phyloP scores from a whole-genome alignment of 148 eudicot species.

The Chenopodium album region DNA sequence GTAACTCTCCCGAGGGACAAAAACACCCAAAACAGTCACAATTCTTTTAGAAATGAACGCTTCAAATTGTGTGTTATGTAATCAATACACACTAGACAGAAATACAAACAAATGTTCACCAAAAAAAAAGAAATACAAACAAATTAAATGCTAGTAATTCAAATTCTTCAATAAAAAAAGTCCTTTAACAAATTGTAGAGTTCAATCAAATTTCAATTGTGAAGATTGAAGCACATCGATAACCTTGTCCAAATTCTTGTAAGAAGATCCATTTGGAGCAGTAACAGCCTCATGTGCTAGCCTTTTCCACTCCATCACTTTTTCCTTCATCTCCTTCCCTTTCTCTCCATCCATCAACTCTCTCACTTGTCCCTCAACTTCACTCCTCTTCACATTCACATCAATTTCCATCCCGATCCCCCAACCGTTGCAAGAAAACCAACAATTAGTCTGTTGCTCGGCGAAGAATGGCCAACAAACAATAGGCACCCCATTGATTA shows the following conservation, averaged over 20 bases:
- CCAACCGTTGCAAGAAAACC: slow-evolving; percentile 34
- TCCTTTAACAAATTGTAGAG: no score
- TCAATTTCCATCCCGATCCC: slow-evolving; percentile 38
- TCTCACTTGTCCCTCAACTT: slow-evolving; percentile 30
- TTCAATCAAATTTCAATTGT: not conserved
- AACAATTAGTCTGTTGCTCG: slow-evolving; percentile 39
- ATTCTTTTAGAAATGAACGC: no score
- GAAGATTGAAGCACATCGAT: slow-evolving; percentile 5
- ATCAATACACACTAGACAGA: no score
- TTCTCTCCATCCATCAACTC: slow-evolving; percentile 33
- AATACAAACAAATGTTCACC: no score
- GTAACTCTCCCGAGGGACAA: no score
- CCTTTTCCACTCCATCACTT: slow-evolving; percentile 21
- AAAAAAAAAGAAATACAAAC: no score
- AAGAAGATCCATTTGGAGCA: slow-evolving; percentile 27
- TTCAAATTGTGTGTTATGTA: no score
- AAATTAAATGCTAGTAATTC: no score
- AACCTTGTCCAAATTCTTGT: slow-evolving; percentile 17
- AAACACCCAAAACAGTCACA: no score
- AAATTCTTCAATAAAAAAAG: no score
- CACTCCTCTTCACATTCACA: slow-evolving; percentile 24
- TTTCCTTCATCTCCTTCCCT: slow-evolving; percentile 32
- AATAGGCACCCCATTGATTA: slow-evolving; percentile 30
- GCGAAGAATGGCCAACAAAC: slow-evolving; percentile 43
- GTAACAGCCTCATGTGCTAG: slow-evolving; percentile 24